Evolutionary conservation across 768 basidiomycete genomes (phyloP).

Genomic region (Hypholoma sublateritium): DNA sequence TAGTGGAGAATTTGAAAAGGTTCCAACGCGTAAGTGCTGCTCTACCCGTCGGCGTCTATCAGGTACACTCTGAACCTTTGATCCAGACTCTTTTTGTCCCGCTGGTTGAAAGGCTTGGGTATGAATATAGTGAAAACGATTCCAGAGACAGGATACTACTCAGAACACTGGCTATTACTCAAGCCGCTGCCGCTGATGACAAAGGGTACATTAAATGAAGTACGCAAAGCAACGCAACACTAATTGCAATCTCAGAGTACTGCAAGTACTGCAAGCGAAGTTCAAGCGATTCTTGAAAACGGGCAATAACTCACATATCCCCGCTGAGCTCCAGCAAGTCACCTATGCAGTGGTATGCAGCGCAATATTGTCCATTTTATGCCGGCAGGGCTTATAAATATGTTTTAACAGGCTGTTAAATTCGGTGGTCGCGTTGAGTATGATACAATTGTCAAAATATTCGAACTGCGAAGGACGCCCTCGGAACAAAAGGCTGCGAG

Average conservation of each 20-base stretch:
- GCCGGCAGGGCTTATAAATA: no score
- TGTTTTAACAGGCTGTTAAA: not conserved
- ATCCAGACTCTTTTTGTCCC: slow-evolving; percentile 68
- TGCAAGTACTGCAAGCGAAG: not conserved
- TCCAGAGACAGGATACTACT: slow-evolving; percentile 65
- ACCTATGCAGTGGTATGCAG: not conserved
- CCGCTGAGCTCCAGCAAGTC: not conserved
- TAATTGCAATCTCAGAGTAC: not conserved
- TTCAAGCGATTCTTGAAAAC: not conserved
- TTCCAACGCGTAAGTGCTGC: slow-evolving; percentile 54
- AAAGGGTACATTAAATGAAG: slow-evolving; percentile 20
- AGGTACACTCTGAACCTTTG: not conserved
- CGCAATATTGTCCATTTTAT: not conserved
- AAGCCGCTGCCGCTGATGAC: slow-evolving; percentile 37
- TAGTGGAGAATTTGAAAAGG: slow-evolving; percentile 52
- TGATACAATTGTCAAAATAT: not conserved
- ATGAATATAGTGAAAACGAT: slow-evolving; percentile 67
- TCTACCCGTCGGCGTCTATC: not conserved
- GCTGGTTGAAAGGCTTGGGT: slow-evolving; percentile 76
- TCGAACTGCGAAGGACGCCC: not conserved
- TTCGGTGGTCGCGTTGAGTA: not conserved
- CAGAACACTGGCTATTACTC: slow-evolving; percentile 68
- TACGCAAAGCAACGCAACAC: not conserved
- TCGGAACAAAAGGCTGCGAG: not conserved
- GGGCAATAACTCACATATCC: not conserved